phyloP scores from a whole-genome alignment of 495 filamentous ascomycete species.

The Hypoxylon rickii region DNA sequence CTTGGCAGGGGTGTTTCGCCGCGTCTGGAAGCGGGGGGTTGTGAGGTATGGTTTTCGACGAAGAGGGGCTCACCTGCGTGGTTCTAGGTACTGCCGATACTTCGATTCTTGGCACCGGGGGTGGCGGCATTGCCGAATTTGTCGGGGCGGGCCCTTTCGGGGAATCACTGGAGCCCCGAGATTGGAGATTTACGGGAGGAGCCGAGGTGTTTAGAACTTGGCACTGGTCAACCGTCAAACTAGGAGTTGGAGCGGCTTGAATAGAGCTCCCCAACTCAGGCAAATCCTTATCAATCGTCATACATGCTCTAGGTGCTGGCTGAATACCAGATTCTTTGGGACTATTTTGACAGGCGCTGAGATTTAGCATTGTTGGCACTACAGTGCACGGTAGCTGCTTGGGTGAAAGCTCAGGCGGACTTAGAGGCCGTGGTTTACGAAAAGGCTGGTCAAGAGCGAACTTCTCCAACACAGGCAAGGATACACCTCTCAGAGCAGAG shows the following conservation, averaged over 20 bases:
- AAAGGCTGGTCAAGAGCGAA: conserved; percentile 32
- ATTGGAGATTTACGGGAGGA: background rate
- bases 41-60: background rate
- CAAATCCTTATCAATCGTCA: background rate
- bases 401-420: conserved; percentile 38
- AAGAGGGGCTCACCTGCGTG: background rate
- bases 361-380: conserved; percentile 4
- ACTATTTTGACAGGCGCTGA: background rate
- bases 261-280: background rate
- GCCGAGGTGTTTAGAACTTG: conserved; percentile 7
- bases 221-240: background rate
- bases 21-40: background rate
- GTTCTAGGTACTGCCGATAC: background rate
- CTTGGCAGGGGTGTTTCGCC: conserved; percentile 34
- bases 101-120: conserved; percentile 12
- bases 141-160: conserved; percentile 4
- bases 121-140: conserved; percentile 23
- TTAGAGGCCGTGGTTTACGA: conserved; percentile 31
- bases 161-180: background rate
- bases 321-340: background rate
- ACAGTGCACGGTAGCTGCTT: conserved; percentile 37
- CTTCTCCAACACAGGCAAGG: conserved; percentile 40
- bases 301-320: conserved; percentile 10
- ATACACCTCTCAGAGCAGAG: conserved; percentile 33
- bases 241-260: background rate